Conservation (phyloP, 169 alveolate species). For the Condylostoma magnum region DNA sequence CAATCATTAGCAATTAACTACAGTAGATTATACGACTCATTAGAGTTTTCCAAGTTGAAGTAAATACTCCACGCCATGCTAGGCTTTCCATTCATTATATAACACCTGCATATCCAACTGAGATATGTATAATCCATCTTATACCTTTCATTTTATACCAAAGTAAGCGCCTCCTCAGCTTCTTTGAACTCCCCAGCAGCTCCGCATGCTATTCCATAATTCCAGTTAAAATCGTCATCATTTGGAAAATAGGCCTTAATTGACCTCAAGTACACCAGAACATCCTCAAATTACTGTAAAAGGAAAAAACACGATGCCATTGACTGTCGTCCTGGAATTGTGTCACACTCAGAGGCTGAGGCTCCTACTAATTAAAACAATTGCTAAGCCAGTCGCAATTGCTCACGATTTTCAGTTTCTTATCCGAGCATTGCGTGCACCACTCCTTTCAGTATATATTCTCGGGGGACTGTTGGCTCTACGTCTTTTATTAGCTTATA, state of each 20-base stretch:
- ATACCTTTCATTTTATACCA: slow-evolving; percentile 56
- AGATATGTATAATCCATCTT: slow-evolving; percentile 20
- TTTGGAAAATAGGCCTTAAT: slow-evolving; percentile 74
- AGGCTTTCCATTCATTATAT: slow-evolving; percentile 82
- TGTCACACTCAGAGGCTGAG: slow-evolving; percentile 90
- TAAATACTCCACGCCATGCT: slow-evolving; percentile 85
- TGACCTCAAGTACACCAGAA: slow-evolving; percentile 81
- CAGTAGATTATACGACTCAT: slow-evolving; percentile 77
- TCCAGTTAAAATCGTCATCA: slow-evolving; percentile 92
- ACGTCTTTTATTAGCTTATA: slow-evolving; percentile 76
- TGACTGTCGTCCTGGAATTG: slow-evolving; percentile 90
- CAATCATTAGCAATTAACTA: slow-evolving; percentile 87
- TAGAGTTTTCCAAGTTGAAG: slow-evolving; percentile 81
- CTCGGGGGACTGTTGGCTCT: slow-evolving; percentile 80
- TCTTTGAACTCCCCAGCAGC: slow-evolving; percentile 84
- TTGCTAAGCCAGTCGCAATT: slow-evolving; percentile 72
- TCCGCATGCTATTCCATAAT: slow-evolving; percentile 85
- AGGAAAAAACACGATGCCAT: slow-evolving; percentile 88
- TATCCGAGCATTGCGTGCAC: slow-evolving; percentile 82
- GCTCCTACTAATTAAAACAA: slow-evolving; percentile 88
- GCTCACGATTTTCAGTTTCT: slow-evolving; percentile 70
- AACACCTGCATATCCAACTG: slow-evolving; percentile 74
- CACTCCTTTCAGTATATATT: slow-evolving; percentile 83
- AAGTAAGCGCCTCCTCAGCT: slow-evolving; percentile 75
- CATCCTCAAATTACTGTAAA: slow-evolving; percentile 85